Base-by-base conservation (phyloP, 257 asterid species). In the Jacaranda copaia region DNA sequence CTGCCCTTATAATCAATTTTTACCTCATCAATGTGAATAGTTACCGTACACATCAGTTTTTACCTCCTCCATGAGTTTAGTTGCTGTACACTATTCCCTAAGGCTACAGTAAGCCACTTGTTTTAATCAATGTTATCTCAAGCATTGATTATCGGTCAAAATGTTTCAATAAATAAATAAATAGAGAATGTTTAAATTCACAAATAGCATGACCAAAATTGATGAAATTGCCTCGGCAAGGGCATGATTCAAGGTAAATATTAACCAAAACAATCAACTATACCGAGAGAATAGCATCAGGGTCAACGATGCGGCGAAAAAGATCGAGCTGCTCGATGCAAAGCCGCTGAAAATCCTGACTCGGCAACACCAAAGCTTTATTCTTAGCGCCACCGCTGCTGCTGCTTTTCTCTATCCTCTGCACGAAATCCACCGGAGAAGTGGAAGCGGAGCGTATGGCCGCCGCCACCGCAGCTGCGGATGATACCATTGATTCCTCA, bases 401-500 rank as follows among this genome's bases (percentile, higher is more conserved):
- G 32, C 82, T 79, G 40, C 81, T 83, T 68, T 82, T 83, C 83
- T 92, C 98, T 15, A 89, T 81, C 77, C 87, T 88, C 83, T 92
- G 89, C 58, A 81, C 89, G 79, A 94, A 92, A 63, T 94, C 97
- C 79, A 94, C 99, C 43, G 99, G 98, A n/a, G 97, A 91, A 32
- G 90, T 89, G 51, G 99, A 94, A 0, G 89, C 95, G 76, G 82
- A 85, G 25, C 92, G 89, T 40, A 94, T 82, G 15, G 90, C 89
- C 63, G 89, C 89, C 16, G 91, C 92, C 62, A 94, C 85, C 40
- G 98, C 98, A 16, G 92, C 83, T 12, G 99, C 97, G 20, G 99
- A 94, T 0, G 95, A 70, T 40, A 92, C 92, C 89, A 88, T 82
- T 32, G 79, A 16, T 32, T 85, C 83, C 39, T 61, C 84, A 3